phyloP scores from a whole-genome alignment of 257 asterid genomes.

The Mitragyna speciosa region DNA sequence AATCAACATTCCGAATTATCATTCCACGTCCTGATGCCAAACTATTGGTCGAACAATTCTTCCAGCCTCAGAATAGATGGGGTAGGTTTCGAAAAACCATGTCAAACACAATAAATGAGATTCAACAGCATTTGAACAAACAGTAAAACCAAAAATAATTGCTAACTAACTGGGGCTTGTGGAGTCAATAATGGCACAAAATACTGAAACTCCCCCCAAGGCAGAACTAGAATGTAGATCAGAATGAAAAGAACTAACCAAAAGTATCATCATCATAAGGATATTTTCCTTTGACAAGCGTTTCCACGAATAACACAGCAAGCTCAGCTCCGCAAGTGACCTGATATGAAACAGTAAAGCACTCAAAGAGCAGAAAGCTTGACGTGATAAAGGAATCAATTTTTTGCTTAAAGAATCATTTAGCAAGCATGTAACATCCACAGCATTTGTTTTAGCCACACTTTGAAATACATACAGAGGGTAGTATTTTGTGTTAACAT shows the following conservation, averaged over 20 bases:
- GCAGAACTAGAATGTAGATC: background rate
- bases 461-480: background rate
- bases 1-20: too few species aligned
- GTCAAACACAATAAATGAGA: background rate
- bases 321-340: slow-evolving; percentile 97
- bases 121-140: background rate
- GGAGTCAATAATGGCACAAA: background rate
- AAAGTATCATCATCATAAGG: slow-evolving; percentile 62
- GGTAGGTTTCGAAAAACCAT: too few species aligned
- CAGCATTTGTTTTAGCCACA: background rate
- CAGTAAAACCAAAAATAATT: too few species aligned
- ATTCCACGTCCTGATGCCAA: too few species aligned
- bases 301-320: slow-evolving; percentile 78
- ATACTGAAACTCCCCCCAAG: background rate
- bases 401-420: background rate
- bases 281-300: slow-evolving; percentile 78
- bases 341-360: slow-evolving; percentile 36
- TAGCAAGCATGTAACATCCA: background rate
- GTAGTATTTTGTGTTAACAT: background rate
- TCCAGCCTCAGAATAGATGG: too few species aligned
- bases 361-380: slow-evolving; percentile 8
- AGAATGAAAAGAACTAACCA: slow-evolving; percentile 51
- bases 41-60: too few species aligned
- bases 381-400: background rate
- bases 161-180: background rate